These are phyloP conservation scores for Auricularia heimuer DNA, from an alignment of 768 basidiomycete species.

Conservation along the genomic window DNA sequence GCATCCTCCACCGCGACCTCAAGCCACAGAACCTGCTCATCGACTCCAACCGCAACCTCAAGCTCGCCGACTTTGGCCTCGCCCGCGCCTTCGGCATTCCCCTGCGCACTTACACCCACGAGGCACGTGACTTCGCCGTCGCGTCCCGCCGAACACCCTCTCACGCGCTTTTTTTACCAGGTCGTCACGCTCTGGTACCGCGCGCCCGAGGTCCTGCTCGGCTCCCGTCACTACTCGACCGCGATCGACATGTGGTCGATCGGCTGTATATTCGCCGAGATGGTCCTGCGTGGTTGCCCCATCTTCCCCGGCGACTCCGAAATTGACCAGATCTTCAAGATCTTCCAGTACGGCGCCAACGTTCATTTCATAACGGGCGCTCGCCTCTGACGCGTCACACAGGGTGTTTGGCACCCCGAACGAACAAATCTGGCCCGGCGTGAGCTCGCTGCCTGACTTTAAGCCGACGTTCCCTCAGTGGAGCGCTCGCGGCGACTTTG, in stretches of 20 bases:
- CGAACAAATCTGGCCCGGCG: constrained; percentile 87
- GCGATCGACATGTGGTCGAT: constrained; percentile 99
- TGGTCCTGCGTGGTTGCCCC: constrained; percentile 86
- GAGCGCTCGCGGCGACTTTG: constrained; percentile 60
- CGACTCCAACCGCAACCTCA: constrained; percentile 80
- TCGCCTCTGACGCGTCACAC: neutral
- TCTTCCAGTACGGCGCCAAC: constrained; percentile 65
- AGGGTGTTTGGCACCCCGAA: constrained; percentile 92
- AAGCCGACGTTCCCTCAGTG: constrained; percentile 96
- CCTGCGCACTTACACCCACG: constrained; percentile 97
- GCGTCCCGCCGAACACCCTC: neutral
- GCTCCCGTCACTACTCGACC: constrained; percentile 92
- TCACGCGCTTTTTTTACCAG: constrained; percentile 30
- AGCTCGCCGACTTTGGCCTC: constrained; percentile 93
- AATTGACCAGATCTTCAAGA: constrained; percentile 99
- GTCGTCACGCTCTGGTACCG: constrained; percentile 99
- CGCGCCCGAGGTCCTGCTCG: constrained; percentile 92
- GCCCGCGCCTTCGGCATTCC: constrained; percentile 97
- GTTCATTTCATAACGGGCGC: constrained; percentile 9
- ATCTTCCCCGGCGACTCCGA: constrained; percentile 99
- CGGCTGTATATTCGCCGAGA: constrained; percentile 90
- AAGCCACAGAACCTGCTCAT: constrained; percentile 96
- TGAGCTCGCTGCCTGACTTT: constrained; percentile 83
- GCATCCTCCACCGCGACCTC: constrained; percentile 93
- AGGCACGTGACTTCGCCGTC: constrained; percentile 40